Evolutionary conservation across 805 yeast species (phyloP), one percentile per base, ranked within the genome.

Genomic region (Suhomyces prunicola): DNA sequence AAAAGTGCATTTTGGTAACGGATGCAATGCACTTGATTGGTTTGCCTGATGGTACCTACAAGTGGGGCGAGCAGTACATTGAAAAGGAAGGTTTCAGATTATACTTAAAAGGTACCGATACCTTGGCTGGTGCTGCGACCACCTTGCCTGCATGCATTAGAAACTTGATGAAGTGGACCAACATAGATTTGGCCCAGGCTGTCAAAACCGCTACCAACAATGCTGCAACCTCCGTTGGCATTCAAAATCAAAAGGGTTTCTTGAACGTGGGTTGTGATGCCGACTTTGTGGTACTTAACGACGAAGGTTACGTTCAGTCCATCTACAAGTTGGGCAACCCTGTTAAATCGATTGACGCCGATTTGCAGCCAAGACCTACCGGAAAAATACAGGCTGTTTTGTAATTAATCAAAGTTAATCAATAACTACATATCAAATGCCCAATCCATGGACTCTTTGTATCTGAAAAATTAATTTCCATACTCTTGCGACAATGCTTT

Each of bases 111-210:
- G 84, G 82, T 31, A 81, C 85, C 8, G 72, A 76, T 50, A 83
- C 85, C 7, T 77, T 82, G 65, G 87, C 87, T 8, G 87, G 87
- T 26, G 78, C 83, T 17, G 85, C 84, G n/a, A 79, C 85, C 7
- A 76, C 80, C 29, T 72, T 82, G 49, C 77, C 81, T 24, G 73
- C 73, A 50, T 79, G 84, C 60, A 65, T 82, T 31, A 69, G 80
- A 54, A 81, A 82, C 64, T 69, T 81, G 50, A 70, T 76, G 62
- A 55, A 66, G 44, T 82, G 87, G 87, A 70, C 80, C 4, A 67
- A 69, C 23, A 66, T 81, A 24, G 57, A 78, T 4, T 68, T 82
- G 52, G 78, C 81, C 8, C 72, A 78, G 60, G 86, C 85, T n/a
- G 70, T 82, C n/a, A 71, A 77, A 57, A 74, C 84, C 3, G 83